A percentile compares a stretch with the other conserved stretches of the same genome.
These are phyloP conservation scores for Colletotrichum acutatum DNA, from an alignment of 2,329 filamentous ascomycete genomes.

Conservation along the genomic window DNA sequence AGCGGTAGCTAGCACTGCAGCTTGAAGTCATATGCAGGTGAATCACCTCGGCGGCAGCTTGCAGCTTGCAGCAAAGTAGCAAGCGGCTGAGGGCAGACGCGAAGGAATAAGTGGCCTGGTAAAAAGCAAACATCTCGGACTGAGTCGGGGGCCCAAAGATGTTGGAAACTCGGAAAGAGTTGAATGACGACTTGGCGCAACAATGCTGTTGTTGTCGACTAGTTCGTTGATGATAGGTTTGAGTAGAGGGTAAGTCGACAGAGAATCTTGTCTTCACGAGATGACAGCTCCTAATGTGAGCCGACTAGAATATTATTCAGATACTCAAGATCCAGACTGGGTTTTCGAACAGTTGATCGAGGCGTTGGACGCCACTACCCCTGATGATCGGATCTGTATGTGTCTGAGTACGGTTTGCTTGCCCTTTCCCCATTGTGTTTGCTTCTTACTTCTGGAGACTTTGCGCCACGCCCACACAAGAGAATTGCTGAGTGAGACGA, in stretches of 20 bases:
- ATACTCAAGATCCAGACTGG: not conserved
- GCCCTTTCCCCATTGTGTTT: not conserved
- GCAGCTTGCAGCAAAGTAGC: slow-evolving; percentile 20
- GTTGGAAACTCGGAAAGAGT: not conserved
- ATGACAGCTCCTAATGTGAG: not conserved
- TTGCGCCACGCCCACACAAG: slow-evolving; percentile 2
- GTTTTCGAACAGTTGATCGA: not conserved
- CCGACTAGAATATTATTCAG: not conserved
- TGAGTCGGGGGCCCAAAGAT: not conserved
- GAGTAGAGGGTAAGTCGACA: not conserved
- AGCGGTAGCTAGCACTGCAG: not conserved
- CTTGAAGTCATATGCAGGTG: not conserved
- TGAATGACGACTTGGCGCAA: not conserved
- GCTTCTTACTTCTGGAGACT: slow-evolving; percentile 12
- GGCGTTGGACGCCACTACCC: not conserved
- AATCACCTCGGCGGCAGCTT: slow-evolving; percentile 14
- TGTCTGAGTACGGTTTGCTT: not conserved
- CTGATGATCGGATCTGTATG: not conserved
- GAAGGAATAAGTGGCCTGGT: not conserved
- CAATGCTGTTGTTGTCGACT: slow-evolving; percentile 5
- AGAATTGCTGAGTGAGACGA: not conserved
- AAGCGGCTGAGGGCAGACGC: slow-evolving; percentile 8
- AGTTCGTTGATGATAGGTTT: not conserved
- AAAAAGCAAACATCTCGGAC: slow-evolving; percentile 24
- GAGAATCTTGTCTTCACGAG: not conserved